Base-by-base conservation (phyloP, 2,329 filamentous ascomycete species). In the Fusarium concolor region DNA sequence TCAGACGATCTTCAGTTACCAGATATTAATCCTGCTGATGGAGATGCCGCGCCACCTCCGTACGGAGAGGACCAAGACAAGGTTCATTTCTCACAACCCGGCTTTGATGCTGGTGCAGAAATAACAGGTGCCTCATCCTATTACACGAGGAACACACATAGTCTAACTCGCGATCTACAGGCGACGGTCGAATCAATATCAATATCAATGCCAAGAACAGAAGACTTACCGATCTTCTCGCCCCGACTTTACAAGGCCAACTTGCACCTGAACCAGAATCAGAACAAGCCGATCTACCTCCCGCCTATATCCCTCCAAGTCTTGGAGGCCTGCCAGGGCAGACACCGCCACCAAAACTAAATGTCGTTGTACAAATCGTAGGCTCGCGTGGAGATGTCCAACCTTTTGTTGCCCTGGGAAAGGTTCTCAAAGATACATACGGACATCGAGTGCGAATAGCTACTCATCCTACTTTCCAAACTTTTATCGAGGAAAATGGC, bases 101-200 rank as follows among this genome's bases (percentile, higher is more conserved):
- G 88, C 15, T 87, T 91, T 61, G 84, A 88, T 49, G 89, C 89
- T 24, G 86, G 85, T 38, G 89, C 88, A 41, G 82, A 82, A 28
- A 78, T 91, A 26, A 88, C 85, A 46, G 81, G 86, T 87, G 67
- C 37, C 71, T 52, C 20, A 9, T 41, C 22, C 31, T 3, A 28
- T 33, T 17, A 12, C 17, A 22, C 17, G 5, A 54, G 33, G 38
- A 15, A 33, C 15, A 5, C 18, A 6, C 38, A 47, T 35, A 54
- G 54, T 50, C 71, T 75, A 63, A 72, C 39, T 43, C 29, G 24
- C 56, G 26, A 68, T 22, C n/a, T 26, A 15, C 43, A 89, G 91
- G 87, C 62, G 90, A 94, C 79, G 92, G 92, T 24, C 88, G 93
- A 74, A 85, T 96, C 71, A 89, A 93, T 74, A 93, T 96, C 80